These are phyloP conservation scores for Marasmius tenuissimus DNA, from an alignment of 1,284 basidiomycete species.

Conservation along the genomic window DNA sequence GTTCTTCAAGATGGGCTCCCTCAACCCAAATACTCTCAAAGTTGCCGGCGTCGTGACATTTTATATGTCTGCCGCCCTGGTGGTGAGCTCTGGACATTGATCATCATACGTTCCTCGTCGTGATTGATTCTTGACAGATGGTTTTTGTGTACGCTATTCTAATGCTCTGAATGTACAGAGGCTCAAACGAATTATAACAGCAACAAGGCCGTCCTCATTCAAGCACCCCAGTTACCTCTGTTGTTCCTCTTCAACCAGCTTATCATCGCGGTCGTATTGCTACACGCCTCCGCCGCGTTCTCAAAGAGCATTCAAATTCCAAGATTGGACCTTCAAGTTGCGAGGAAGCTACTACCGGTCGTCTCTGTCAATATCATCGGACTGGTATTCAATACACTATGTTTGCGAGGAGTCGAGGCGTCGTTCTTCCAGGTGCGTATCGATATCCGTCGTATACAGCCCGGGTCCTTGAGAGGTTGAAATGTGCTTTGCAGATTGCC, in stretches of 20 bases:
- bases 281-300: conserved; percentile 41
- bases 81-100: conserved; percentile 44
- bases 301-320: conserved; percentile 57
- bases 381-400: conserved; percentile 76
- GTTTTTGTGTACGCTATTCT: conserved; percentile 55
- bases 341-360: conserved; percentile 62
- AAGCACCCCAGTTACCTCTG: conserved; percentile 65
- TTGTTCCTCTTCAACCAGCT: conserved; percentile 72
- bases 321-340: conserved; percentile 45
- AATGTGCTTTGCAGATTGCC: conserved; percentile 55
- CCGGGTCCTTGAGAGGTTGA: background rate
- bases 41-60: conserved; percentile 73
- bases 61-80: conserved; percentile 74
- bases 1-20: conserved; percentile 12
- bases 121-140: conserved; percentile 42
- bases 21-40: conserved; percentile 38
- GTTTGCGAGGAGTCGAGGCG: conserved; percentile 73
- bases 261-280: conserved; percentile 62
- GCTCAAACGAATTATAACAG: conserved; percentile 27
- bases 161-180: background rate
- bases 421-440: conserved; percentile 68
- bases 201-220: conserved; percentile 76
- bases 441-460: background rate
- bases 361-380: conserved; percentile 69
- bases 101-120: background rate